Evolutionary conservation across 2,329 filamentous ascomycete genomes (phyloP).

Genomic region (Penicillium crustosum): DNA sequence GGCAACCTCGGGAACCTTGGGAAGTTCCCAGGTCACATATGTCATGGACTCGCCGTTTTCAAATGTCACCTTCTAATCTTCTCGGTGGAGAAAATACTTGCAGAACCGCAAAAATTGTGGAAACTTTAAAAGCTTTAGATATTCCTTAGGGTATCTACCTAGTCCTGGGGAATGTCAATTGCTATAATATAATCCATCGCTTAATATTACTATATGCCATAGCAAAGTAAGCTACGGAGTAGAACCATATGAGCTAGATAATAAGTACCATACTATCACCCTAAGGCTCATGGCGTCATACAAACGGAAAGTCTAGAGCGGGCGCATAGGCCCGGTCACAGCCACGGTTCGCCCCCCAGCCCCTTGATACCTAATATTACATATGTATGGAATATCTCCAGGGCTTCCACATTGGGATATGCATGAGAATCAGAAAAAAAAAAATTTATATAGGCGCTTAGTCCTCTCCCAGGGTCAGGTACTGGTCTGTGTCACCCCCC

Average conservation of each 20-base stretch:
- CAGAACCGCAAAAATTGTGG: not conserved
- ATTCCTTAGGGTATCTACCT: not conserved
- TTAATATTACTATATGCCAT: not conserved
- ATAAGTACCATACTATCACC: not conserved
- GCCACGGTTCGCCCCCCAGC: not conserved
- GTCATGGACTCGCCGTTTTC: conserved; percentile 11
- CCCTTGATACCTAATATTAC: no score
- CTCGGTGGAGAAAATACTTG: not conserved
- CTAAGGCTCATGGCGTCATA: not conserved
- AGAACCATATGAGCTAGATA: not conserved
- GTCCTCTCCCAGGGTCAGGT: conserved; percentile 5
- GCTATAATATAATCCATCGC: not conserved
- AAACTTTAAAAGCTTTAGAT: not conserved
- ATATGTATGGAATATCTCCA: not conserved
- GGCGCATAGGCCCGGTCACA: not conserved
- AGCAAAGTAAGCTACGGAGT: not conserved
- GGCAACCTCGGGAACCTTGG: conserved; percentile 2
- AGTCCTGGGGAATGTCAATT: not conserved
- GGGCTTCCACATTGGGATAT: no score
- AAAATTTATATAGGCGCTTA: not conserved
- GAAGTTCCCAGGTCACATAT: not conserved
- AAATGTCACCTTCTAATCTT: not conserved
- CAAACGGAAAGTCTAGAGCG: conserved; percentile 1
- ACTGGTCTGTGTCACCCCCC: conserved; percentile 27
- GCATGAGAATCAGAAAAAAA: not conserved